phyloP scores from a whole-genome alignment of 768 basidiomycete genomes.

The Melanogaster broomeanus region DNA sequence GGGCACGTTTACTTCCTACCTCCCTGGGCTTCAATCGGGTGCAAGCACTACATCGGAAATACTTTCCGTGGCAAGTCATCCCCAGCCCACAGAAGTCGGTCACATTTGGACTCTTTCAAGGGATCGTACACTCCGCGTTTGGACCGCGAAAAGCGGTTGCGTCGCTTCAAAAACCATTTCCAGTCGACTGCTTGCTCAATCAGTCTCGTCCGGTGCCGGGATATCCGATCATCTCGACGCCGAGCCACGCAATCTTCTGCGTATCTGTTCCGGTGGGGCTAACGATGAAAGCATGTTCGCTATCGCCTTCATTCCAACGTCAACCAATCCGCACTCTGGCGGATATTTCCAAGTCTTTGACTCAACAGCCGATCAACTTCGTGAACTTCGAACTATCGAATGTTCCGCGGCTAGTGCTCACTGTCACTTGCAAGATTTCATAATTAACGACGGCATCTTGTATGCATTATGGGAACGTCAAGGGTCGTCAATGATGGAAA shows the following conservation, averaged over 20 bases:
- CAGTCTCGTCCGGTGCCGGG: slow-evolving; percentile 30
- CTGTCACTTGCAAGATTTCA: slow-evolving; percentile 79
- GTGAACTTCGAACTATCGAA: slow-evolving; percentile 58
- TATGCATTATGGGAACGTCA: slow-evolving; percentile 82
- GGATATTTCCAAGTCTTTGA: slow-evolving; percentile 78
- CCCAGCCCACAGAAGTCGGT: slow-evolving; percentile 74
- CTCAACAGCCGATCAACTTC: slow-evolving; percentile 57
- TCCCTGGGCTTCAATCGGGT: slow-evolving; percentile 52
- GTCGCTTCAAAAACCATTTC: slow-evolving; percentile 62
- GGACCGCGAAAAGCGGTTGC: slow-evolving; percentile 78
- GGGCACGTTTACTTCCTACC: slow-evolving; percentile 64
- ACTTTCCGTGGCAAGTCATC: slow-evolving; percentile 69
- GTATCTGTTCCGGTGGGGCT: slow-evolving; percentile 52
- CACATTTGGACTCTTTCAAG: slow-evolving; percentile 85
- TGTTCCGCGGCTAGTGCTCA: slow-evolving; percentile 61
- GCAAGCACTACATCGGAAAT: slow-evolving; percentile 56
- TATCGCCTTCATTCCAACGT: slow-evolving; percentile 73
- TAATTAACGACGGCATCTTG: slow-evolving; percentile 52
- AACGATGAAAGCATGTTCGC: slow-evolving; percentile 59
- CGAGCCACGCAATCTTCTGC: slow-evolving; percentile 64
- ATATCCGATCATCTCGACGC: slow-evolving; percentile 56
- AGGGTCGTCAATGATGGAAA: slow-evolving; percentile 72
- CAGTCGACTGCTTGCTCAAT: slow-evolving; percentile 31
- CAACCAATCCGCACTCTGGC: slow-evolving; percentile 62
- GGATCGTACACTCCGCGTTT: slow-evolving; percentile 81